Evolutionary conservation across 129 eudicot species (phyloP), one percentile per base, ranked within the genome.

Genomic region (Deinandra increscens): DNA sequence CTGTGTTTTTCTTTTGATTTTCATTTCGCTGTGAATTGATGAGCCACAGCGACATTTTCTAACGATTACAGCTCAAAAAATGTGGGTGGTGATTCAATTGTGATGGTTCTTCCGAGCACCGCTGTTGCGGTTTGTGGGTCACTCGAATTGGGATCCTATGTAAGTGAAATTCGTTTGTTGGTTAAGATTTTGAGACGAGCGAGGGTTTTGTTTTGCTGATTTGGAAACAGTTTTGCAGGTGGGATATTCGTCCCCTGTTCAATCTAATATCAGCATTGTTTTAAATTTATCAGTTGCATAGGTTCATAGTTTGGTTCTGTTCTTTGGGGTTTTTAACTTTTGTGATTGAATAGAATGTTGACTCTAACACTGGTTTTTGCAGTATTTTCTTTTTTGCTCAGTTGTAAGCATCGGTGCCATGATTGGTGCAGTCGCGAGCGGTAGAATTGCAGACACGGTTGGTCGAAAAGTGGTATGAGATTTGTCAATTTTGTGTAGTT

Each of bases 351-450:
- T 6, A 17, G 34, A 66, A 26, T 31, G 59, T 33, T 73, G 34
- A 22, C 44, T 19, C 3, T 60, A 13, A 10, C n/a, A 38, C 34
- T 13, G 46, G 48, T 9, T 12, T 33, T 71, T 77, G 66, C 82
- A 91, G 97, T 91, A 63, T 79, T 85, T 96, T 26, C 62, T 81
- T 73, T 91, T 91, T 75, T 95, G 97, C 10, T 91, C 97, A 49
- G 85, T 91, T 1, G 65, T 91, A 38, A 87, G 95, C 1, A 91
- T 91, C 71, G 97, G 97, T 4, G 97, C 97, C 17, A 85, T 91
- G 97, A 71, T 91, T 80, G 97, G 97, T 9, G 97, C 97, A 9
- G 53, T 91, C n/a, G 81, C 97, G 10, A 91, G 97, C 19, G 97
- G 97, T 18, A 71, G 82, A 75, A 66, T 87, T 37, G 84, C 97